Conservation (phyloP, 192 early-diverging fungal species). For the Powellomyces hirtus region DNA sequence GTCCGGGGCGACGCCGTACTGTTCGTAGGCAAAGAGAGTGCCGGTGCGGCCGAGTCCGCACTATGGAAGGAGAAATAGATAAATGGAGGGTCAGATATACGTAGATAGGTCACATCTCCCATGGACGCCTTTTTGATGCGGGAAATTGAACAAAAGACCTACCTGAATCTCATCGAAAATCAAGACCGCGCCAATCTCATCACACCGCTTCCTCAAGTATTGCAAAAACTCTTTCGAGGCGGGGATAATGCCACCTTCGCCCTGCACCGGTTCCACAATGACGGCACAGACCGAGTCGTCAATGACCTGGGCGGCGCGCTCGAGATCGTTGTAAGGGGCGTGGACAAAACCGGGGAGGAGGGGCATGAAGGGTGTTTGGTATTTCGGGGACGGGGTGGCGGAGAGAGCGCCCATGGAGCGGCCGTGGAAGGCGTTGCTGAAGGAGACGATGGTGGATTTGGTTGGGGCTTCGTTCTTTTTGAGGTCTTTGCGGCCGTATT, state of each 20-base stretch:
- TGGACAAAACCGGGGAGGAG: slow-evolving; percentile 81
- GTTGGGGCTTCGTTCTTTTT: slow-evolving; percentile 45
- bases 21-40: slow-evolving; percentile 84
- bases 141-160: slow-evolving; percentile 1
- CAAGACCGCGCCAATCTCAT: slow-evolving; percentile 83
- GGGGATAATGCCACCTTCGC: slow-evolving; percentile 87
- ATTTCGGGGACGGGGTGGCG: slow-evolving; percentile 90
- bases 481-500: slow-evolving; percentile 69
- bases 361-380: slow-evolving; percentile 92
- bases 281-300: slow-evolving; percentile 83
- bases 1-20: slow-evolving; percentile 74
- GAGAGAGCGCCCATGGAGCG: slow-evolving; percentile 93
- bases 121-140: no score
- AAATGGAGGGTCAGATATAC: background rate
- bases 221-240: slow-evolving; percentile 75
- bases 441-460: slow-evolving; percentile 79
- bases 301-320: slow-evolving; percentile 59
- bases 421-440: slow-evolving; percentile 94
- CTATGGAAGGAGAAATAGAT: slow-evolving; percentile 37
- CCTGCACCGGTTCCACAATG: slow-evolving; percentile 95
- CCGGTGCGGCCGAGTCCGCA: slow-evolving; percentile 91
- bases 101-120: background rate
- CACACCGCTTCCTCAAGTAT: slow-evolving; percentile 73
- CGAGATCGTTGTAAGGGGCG: slow-evolving; percentile 72
- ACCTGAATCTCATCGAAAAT: slow-evolving; percentile 97